Evolutionary conservation across 768 basidiomycete species (phyloP).

Genomic region (Suillus sp.): DNA sequence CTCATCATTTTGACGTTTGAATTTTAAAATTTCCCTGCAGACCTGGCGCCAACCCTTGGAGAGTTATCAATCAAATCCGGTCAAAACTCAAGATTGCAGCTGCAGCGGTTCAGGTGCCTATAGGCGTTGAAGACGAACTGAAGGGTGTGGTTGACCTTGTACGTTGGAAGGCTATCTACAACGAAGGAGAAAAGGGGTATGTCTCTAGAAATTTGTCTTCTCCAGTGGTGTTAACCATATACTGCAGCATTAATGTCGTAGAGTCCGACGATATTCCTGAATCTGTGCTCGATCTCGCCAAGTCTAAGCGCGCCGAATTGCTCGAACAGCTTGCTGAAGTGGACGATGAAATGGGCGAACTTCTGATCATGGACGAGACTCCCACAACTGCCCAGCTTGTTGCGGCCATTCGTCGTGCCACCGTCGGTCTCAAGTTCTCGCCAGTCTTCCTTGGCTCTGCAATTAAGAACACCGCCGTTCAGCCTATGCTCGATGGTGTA

Average conservation of each 20-base stretch:
- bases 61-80: slow-evolving; percentile 90
- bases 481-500: slow-evolving; percentile 91
- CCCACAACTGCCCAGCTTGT: slow-evolving; percentile 76
- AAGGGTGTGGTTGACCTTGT: slow-evolving; percentile 93
- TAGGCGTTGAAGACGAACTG: slow-evolving; percentile 86
- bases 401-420: slow-evolving; percentile 86
- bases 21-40: slow-evolving; percentile 39
- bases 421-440: slow-evolving; percentile 85
- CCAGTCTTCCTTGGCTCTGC: slow-evolving; percentile 98
- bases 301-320: slow-evolving; percentile 85
- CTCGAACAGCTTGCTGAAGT: slow-evolving; percentile 96
- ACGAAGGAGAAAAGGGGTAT: slow-evolving; percentile 93
- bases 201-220: slow-evolving; percentile 22
- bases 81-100: slow-evolving; percentile 90
- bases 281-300: slow-evolving; percentile 69
- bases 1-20: neutral
- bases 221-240: neutral
- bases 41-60: slow-evolving; percentile 97
- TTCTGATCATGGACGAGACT: slow-evolving; percentile 81
- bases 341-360: slow-evolving; percentile 92
- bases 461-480: slow-evolving; percentile 95
- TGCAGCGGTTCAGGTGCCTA: slow-evolving; percentile 95
- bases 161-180: slow-evolving; percentile 92
- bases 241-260: slow-evolving; percentile 67
- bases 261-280: slow-evolving; percentile 88